Evolutionary conservation across 139 green algal species (phyloP).

Genomic region (Prasinococcaceae sp.): DNA sequence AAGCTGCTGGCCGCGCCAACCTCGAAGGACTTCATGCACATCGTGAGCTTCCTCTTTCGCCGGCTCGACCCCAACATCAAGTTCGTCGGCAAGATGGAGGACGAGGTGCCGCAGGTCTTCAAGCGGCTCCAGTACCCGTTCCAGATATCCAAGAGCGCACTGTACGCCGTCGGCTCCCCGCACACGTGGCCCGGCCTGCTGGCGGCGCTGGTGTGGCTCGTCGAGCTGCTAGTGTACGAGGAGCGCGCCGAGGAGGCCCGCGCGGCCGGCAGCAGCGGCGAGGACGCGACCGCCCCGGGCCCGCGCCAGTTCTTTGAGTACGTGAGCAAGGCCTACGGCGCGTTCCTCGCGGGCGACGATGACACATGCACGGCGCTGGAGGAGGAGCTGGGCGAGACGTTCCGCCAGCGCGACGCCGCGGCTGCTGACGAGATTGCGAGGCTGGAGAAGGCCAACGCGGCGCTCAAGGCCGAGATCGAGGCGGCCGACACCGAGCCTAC

Average conservation of each 20-base stretch:
- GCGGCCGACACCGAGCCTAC: conserved; percentile 34
- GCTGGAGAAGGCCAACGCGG: conserved; percentile 22
- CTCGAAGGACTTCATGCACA: conserved; percentile 76
- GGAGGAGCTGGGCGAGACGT: conserved; percentile 4
- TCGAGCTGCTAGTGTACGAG: conserved; percentile 79
- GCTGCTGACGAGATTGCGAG: conserved; percentile 1
- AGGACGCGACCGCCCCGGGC: too few relatives aligned
- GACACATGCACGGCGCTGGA: conserved; percentile 30
- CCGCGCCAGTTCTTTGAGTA: conserved; percentile 55
- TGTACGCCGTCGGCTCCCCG: conserved; percentile 75
- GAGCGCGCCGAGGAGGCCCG: conserved; percentile 37
- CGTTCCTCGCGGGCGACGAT: conserved; percentile 67
- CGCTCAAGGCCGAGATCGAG: conserved; percentile 34
- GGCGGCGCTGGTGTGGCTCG: conserved; percentile 71
- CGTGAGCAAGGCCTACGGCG: conserved; percentile 42
- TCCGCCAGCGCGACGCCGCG: conserved; percentile 1
- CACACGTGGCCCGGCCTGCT: conserved; percentile 83
- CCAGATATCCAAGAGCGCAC: conserved; percentile 67
- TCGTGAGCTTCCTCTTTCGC: conserved; percentile 71
- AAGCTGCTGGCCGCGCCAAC: conserved; percentile 70
- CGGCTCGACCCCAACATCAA: conserved; percentile 63
- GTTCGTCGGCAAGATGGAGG: conserved; percentile 45
- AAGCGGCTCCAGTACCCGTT: conserved; percentile 89
- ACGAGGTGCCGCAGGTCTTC: conserved; percentile 58
- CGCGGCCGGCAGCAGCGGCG: conserved; percentile 5